A percentile compares a stretch with the other conserved stretches of the same genome.
These are phyloP conservation scores for Echites panduratus DNA, from an alignment of 257 asterid genomes.

Conservation along the genomic window DNA sequence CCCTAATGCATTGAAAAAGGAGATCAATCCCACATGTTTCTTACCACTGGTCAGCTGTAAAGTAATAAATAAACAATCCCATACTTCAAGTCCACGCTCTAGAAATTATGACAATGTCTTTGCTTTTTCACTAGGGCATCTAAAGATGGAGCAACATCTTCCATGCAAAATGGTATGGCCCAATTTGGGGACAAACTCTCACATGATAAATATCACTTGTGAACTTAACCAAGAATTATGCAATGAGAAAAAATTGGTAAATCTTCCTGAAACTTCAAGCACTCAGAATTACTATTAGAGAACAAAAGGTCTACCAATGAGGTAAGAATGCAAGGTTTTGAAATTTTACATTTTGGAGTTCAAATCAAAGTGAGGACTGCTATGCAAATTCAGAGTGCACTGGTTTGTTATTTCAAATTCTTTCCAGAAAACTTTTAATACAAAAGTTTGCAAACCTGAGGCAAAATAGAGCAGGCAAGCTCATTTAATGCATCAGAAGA, in stretches of 20 bases:
- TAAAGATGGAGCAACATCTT: background rate
- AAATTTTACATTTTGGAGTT: background rate
- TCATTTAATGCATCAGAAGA: constrained; percentile 57
- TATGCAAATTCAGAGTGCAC: background rate
- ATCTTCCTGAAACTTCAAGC: background rate
- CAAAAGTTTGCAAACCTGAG: constrained; percentile 46
- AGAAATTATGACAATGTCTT: background rate
- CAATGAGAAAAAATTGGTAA: background rate
- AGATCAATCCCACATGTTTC: background rate
- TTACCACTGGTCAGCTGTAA: background rate
- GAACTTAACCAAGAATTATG: background rate
- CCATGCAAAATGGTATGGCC: background rate
- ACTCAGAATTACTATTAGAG: background rate
- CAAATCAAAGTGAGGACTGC: background rate
- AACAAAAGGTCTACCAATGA: background rate
- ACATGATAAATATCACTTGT: background rate
- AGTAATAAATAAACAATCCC: background rate
- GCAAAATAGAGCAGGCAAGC: constrained; percentile 63
- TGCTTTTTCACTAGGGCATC: background rate
- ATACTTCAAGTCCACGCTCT: background rate
- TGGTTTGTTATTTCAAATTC: background rate
- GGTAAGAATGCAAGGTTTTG: background rate
- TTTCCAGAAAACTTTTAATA: constrained; percentile 2
- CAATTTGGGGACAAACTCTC: background rate
- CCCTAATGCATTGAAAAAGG: background rate